phyloP scores from a whole-genome alignment of 139 green algal species.

The Closterium sp. region DNA sequence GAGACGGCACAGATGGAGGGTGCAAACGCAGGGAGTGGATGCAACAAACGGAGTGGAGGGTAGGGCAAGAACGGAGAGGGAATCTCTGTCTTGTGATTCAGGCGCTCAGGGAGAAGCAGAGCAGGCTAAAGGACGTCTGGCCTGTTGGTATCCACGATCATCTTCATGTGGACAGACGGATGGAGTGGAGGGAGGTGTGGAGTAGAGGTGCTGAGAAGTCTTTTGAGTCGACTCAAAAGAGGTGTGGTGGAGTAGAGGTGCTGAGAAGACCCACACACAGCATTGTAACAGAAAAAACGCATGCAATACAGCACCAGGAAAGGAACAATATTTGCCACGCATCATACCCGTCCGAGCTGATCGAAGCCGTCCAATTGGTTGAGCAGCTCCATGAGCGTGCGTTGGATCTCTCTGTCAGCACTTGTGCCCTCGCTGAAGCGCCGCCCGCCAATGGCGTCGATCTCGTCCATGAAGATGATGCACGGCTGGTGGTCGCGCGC shows the following conservation, averaged over 20 bases:
- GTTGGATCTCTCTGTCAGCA: constrained; percentile 98
- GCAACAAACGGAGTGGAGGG: no score
- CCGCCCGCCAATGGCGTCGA: constrained; percentile 93
- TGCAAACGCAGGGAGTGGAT: background rate
- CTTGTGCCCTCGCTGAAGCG: constrained; percentile 91
- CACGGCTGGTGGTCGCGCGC: constrained; percentile 92
- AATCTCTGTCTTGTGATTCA: constrained; percentile 99
- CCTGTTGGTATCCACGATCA: constrained; percentile 65
- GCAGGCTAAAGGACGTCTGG: constrained; percentile 96
- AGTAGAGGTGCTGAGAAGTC: constrained; percentile 55
- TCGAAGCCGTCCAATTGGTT: constrained; percentile 99
- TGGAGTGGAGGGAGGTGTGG: no score
- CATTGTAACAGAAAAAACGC: background rate
- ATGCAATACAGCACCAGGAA: background rate
- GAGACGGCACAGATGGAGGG: background rate
- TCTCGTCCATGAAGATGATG: constrained; percentile 98
- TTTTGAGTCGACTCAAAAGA: no score
- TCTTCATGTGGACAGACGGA: constrained; percentile 52
- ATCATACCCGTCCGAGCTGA: constrained; percentile 82
- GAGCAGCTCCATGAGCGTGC: constrained; percentile 99
- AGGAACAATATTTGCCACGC: background rate
- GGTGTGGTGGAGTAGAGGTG: no score
- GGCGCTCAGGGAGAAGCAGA: constrained; percentile 87
- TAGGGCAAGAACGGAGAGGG: constrained; percentile 54
- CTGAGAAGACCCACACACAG: background rate